Percentiles rank a stretch among this genome's conserved stretches.
Evolutionary conservation across 805 yeast species (phyloP).

Genomic region (Starmerella potacharoeniae): DNA sequence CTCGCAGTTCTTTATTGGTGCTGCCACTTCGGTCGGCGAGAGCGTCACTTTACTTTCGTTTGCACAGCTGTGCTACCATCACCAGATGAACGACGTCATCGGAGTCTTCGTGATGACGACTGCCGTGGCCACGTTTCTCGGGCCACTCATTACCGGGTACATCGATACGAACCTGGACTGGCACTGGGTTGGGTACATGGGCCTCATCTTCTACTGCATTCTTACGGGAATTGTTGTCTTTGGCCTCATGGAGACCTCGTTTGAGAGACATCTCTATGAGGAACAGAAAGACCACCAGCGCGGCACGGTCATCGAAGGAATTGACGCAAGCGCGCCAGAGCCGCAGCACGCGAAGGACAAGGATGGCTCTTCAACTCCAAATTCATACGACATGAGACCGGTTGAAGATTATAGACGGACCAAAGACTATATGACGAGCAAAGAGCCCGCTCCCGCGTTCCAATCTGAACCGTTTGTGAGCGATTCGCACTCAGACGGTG

Average conservation of each 20-base stretch:
- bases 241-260: slow-evolving; percentile 57
- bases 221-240: slow-evolving; percentile 43
- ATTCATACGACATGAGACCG: not conserved
- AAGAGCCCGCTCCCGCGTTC: not conserved
- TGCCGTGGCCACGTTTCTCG: slow-evolving; percentile 66
- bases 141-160: slow-evolving; percentile 68
- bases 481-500: not conserved
- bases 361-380: too few relatives aligned
- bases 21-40: slow-evolving; percentile 64
- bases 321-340: not conserved
- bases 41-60: slow-evolving; percentile 53
- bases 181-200: slow-evolving; percentile 66
- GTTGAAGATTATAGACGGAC: not conserved
- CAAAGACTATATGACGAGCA: not conserved
- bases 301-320: not conserved
- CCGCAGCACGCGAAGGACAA: too few relatives aligned
- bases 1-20: slow-evolving; percentile 69
- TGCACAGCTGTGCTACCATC: slow-evolving; percentile 63
- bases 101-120: slow-evolving; percentile 64
- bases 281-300: not conserved
- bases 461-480: not conserved
- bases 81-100: slow-evolving; percentile 60
- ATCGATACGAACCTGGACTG: slow-evolving; percentile 48
- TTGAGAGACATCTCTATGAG: slow-evolving; percentile 26
- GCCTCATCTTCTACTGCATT: slow-evolving; percentile 51